phyloP scores from a whole-genome alignment of 176 grass and related monocot species.

The Zoysia pacifica region DNA sequence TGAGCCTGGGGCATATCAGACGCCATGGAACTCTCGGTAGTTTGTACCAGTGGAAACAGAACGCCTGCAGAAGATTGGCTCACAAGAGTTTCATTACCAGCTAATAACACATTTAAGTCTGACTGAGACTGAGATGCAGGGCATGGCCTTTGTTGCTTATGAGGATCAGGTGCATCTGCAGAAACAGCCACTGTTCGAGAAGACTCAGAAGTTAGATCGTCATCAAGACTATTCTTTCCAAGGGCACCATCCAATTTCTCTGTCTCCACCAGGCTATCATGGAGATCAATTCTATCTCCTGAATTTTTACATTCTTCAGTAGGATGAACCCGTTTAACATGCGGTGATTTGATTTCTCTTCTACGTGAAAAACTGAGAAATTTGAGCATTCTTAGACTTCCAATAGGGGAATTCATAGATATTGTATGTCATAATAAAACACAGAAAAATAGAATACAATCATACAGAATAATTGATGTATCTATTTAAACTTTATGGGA shows the following conservation, averaged over 20 bases:
- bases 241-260: constrained; percentile 30
- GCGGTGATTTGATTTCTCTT: constrained; percentile 42
- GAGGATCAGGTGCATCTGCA: constrained; percentile 33
- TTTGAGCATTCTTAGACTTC: constrained; percentile 29
- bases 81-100: no score
- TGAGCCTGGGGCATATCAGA: constrained; percentile 30
- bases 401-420: background rate
- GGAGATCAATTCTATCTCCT: constrained; percentile 29
- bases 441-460: constrained; percentile 7
- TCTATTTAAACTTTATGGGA: constrained; percentile 8
- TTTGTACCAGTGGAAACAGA: no score
- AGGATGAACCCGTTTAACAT: constrained; percentile 43
- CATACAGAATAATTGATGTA: constrained; percentile 22
- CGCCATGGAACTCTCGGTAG: background rate
- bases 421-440: constrained; percentile 7
- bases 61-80: no score
- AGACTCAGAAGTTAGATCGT: constrained; percentile 12
- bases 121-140: background rate
- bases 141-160: constrained; percentile 25
- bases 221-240: constrained; percentile 17
- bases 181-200: constrained; percentile 23
- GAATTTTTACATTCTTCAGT: constrained; percentile 20
- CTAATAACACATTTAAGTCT: no score
- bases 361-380: constrained; percentile 64
- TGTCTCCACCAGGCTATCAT: constrained; percentile 6